phyloP scores from a whole-genome alignment of 257 asterid species.

The Coffea eugenioides region DNA sequence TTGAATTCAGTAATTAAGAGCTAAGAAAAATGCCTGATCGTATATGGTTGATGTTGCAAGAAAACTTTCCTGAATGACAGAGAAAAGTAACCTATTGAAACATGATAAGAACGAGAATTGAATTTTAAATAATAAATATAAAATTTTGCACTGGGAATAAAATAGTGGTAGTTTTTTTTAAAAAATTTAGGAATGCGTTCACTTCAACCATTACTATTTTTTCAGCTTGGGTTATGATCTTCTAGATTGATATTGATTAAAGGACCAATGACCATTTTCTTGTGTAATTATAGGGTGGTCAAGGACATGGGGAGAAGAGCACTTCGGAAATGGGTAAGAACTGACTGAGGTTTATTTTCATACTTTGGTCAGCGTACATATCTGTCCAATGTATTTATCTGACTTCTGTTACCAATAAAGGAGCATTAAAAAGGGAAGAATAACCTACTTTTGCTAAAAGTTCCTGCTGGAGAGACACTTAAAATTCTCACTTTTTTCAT shows the following conservation, averaged over 20 bases:
- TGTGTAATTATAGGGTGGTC: conserved; percentile 76
- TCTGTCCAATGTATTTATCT: background rate
- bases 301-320: conserved; percentile 99
- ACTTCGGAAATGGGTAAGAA: conserved; percentile 91
- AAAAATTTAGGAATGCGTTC: background rate
- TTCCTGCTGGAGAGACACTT: background rate
- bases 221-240: background rate
- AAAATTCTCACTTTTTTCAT: background rate
- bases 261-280: background rate
- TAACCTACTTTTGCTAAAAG: background rate
- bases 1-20: background rate
- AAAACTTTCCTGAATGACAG: background rate
- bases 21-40: background rate
- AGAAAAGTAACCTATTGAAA: background rate
- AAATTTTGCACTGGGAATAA: too few relatives aligned
- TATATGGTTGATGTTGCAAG: background rate
- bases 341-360: conserved; percentile 4
- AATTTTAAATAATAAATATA: too few relatives aligned
- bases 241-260: background rate
- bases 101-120: background rate
- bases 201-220: too few relatives aligned
- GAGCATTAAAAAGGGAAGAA: background rate
- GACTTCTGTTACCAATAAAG: background rate
- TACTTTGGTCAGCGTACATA: background rate
- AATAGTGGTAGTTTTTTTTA: background rate